Conservation (phyloP, 2,329 filamentous ascomycete genomes). For the Hypoxylon sp. region DNA sequence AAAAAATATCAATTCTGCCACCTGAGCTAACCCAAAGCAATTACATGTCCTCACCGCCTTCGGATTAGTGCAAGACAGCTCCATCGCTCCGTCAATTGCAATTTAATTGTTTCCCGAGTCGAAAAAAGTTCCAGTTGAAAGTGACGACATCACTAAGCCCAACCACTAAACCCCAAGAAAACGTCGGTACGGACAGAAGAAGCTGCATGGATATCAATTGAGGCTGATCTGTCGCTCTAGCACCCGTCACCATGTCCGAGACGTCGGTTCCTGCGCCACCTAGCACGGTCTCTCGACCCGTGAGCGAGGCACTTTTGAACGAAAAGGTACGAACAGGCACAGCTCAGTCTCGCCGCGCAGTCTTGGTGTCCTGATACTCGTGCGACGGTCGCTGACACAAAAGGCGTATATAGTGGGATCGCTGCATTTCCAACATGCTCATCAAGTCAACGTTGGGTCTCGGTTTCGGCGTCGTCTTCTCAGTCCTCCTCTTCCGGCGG, state of each 20-base stretch:
- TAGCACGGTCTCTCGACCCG: constrained; percentile 77
- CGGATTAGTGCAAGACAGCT: constrained; percentile 27
- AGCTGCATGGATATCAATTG: constrained; percentile 23
- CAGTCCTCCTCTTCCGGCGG: constrained; percentile 96
- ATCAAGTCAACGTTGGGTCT: constrained; percentile 96
- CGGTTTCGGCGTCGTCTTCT: constrained; percentile 98
- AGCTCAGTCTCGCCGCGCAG: constrained; percentile 7
- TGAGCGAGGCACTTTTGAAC: constrained; percentile 97
- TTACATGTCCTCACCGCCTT: constrained; percentile 30
- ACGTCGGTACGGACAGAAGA: constrained; percentile 24
- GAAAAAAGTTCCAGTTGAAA: constrained; percentile 11
- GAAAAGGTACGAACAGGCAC: constrained; percentile 88
- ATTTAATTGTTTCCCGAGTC: constrained; percentile 21
- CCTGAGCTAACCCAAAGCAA: constrained; percentile 27
- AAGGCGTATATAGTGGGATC: constrained; percentile 84
- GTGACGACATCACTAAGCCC: constrained; percentile 15
- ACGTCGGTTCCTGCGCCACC: constrained; percentile 63
- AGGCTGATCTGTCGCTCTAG: constrained; percentile 26
- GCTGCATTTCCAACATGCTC: constrained; percentile 95
- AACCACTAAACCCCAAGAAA: constrained; percentile 11
- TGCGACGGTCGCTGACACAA: constrained; percentile 36
- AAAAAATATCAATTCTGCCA: constrained; percentile 36
- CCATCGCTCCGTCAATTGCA: constrained; percentile 14
- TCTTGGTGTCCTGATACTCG: background rate
- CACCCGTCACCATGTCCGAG: constrained; percentile 58